These are phyloP conservation scores for Melampsora americana DNA, from an alignment of 1,284 basidiomycete species.

Conservation along the genomic window DNA sequence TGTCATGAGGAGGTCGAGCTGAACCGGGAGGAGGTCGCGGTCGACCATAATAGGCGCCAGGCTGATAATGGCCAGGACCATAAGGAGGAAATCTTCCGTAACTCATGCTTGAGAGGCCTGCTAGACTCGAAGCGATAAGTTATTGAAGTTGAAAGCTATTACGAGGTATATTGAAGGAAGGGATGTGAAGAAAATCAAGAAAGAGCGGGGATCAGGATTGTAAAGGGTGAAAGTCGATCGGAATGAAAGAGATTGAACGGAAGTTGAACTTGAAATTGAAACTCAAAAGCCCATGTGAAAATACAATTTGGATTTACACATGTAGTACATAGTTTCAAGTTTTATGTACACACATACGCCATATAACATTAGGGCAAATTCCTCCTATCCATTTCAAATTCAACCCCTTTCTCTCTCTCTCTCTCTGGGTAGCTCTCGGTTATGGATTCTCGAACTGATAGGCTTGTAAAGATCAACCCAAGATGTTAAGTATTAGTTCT, in stretches of 20 bases:
- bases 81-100: background rate
- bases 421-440: no score
- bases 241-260: background rate
- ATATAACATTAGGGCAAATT: background rate
- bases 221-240: background rate
- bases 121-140: background rate
- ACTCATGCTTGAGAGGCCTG: background rate
- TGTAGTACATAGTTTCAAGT: background rate
- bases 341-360: background rate
- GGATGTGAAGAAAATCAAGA: background rate
- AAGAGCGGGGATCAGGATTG: background rate
- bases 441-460: no score
- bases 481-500: no score
- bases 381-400: background rate
- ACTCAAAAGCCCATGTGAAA: background rate
- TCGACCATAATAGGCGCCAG: background rate
- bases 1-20: background rate
- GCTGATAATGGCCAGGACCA: background rate
- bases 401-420: no score
- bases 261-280: background rate
- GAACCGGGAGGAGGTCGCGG: background rate
- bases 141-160: background rate
- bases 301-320: background rate
- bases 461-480: no score
- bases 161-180: background rate